Conservation (phyloP, 768 basidiomycete genomes). For the Auriscalpium microsporum region DNA sequence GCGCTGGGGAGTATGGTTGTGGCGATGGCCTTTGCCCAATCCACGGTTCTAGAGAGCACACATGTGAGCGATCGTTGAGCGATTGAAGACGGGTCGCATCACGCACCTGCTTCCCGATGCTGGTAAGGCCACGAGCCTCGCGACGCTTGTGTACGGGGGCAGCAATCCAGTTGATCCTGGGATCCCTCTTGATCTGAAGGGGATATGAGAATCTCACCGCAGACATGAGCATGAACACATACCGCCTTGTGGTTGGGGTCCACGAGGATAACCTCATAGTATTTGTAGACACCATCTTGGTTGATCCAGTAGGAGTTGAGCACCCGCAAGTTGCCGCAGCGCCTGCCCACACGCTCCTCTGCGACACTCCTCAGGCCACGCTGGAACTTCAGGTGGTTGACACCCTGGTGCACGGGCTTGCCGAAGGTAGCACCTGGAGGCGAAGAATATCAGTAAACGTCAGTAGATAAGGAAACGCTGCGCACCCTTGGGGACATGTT, state of each 20-base stretch:
- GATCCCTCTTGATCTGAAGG: conserved; percentile 79
- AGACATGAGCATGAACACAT: conserved; percentile 24
- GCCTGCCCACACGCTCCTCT: conserved; percentile 94
- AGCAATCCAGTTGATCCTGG: conserved; percentile 98
- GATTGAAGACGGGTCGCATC: neutral
- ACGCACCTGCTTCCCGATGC: conserved; percentile 87
- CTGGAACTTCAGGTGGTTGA: conserved; percentile 98
- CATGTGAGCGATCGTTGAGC: neutral
- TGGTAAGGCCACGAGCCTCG: conserved; percentile 95
- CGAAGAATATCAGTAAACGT: neutral
- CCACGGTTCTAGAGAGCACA: conserved; percentile 71
- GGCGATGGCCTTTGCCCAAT: conserved; percentile 86
- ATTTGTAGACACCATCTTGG: conserved; percentile 98
- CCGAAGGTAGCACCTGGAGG: conserved; percentile 87
- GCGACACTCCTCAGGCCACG: conserved; percentile 87
- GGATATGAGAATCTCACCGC: conserved; percentile 7
- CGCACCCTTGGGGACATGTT: conserved; percentile 92
- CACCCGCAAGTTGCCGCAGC: conserved; percentile 95
- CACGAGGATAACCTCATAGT: conserved; percentile 97
- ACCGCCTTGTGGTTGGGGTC: conserved; percentile 94
- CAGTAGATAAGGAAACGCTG: neutral
- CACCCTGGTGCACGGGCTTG: conserved; percentile 98
- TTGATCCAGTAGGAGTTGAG: conserved; percentile 99
- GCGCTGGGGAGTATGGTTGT: conserved; percentile 88
- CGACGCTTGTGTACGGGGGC: conserved; percentile 98